A percentile compares a stretch with the other conserved stretches of the same genome.
Evolutionary conservation across 1,284 basidiomycete genomes (phyloP).

Genomic region (Pseudozyma hubeiensis): DNA sequence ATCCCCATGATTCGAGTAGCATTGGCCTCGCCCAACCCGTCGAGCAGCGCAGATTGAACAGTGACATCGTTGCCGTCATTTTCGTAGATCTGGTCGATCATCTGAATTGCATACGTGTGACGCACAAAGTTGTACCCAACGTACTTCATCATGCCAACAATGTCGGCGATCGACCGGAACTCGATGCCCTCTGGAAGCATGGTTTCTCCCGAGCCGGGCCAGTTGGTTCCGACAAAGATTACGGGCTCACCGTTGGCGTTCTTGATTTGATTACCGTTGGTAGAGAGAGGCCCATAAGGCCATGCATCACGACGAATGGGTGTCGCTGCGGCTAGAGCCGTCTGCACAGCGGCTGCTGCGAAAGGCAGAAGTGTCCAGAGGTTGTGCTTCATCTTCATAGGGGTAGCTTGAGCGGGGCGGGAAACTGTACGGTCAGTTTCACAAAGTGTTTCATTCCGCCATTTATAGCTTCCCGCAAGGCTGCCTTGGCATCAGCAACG

Average conservation of each 20-base stretch:
- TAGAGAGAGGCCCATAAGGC: constrained; percentile 37
- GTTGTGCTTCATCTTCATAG: constrained; percentile 28
- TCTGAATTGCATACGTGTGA: constrained; percentile 43
- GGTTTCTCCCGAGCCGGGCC: constrained; percentile 43
- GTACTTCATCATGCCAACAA: constrained; percentile 36
- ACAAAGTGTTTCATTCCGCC: neutral
- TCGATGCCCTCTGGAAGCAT: constrained; percentile 49
- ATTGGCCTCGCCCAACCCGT: constrained; percentile 30
- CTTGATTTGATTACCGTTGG: constrained; percentile 36
- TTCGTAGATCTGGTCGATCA: constrained; percentile 53
- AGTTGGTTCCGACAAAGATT: constrained; percentile 42
- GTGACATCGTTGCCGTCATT: constrained; percentile 36
- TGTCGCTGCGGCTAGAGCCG: constrained; percentile 13
- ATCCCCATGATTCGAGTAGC: constrained; percentile 39
- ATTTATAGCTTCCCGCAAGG: neutral
- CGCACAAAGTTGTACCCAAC: constrained; percentile 50
- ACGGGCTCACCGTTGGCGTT: constrained; percentile 37
- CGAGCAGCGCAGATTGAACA: constrained; percentile 19
- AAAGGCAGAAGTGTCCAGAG: constrained; percentile 19
- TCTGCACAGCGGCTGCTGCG: constrained; percentile 18
- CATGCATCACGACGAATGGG: constrained; percentile 26
- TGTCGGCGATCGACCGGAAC: constrained; percentile 28
- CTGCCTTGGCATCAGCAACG: too few species aligned
- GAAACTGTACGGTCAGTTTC: too few species aligned
- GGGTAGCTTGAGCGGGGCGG: neutral